Evolutionary conservation across 257 asterid genomes (phyloP).

Genomic region (Sherardia arvensis): DNA sequence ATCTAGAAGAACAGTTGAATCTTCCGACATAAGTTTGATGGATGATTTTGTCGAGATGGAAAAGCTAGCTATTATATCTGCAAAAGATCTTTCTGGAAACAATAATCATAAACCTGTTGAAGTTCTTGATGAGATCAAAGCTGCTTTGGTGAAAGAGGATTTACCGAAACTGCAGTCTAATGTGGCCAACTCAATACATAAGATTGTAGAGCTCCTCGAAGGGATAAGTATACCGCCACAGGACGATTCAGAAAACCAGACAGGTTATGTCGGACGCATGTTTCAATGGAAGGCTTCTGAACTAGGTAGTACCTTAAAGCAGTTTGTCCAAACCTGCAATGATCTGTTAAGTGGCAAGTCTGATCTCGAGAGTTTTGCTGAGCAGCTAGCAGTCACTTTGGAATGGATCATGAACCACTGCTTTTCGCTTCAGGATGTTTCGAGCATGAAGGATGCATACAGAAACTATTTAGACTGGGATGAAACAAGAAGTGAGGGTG

Average conservation of each 20-base stretch:
- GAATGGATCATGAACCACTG: constrained; percentile 82
- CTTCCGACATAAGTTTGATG: constrained; percentile 66
- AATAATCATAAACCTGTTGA: constrained; percentile 30
- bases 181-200: constrained; percentile 32
- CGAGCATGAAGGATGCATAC: constrained; percentile 62
- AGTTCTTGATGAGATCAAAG: constrained; percentile 41
- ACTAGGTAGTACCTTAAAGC: constrained; percentile 35
- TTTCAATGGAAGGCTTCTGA: constrained; percentile 76
- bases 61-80: constrained; percentile 49
- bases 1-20: constrained; percentile 30
- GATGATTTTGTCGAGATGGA: constrained; percentile 96
- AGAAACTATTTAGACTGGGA: constrained; percentile 54
- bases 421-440: constrained; percentile 74
- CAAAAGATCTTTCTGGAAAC: constrained; percentile 29
- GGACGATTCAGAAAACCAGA: constrained; percentile 27
- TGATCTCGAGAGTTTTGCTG: constrained; percentile 42
- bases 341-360: constrained; percentile 43
- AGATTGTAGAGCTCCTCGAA: constrained; percentile 61
- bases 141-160: constrained; percentile 24
- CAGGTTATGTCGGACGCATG: constrained; percentile 43
- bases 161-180: constrained; percentile 20
- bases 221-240: constrained; percentile 38
- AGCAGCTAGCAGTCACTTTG: constrained; percentile 40
- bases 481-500: constrained; percentile 56
- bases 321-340: constrained; percentile 45